Base-by-base conservation (phyloP, 139 green algal genomes). In the Coelastrella sp. region DNA sequence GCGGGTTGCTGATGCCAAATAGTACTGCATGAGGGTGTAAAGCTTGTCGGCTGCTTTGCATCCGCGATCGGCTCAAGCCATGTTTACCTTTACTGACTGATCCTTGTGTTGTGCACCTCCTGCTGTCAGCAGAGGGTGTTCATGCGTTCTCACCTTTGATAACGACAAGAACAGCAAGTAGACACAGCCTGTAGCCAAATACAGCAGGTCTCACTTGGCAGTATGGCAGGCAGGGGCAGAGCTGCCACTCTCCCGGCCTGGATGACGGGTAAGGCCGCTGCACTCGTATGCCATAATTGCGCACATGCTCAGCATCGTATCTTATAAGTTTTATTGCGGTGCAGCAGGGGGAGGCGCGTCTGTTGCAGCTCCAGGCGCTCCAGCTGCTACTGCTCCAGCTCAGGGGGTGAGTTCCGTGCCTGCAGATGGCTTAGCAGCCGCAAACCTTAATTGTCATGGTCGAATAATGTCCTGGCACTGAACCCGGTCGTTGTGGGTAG, bases 201-300 rank as follows among this genome's bases (percentile, higher is more conserved):
- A 14, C 11, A 11, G 16, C 64, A 20, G 64, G 64, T 71, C 64
- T n/a, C 71, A 23, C 10, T 61, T 66, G 77, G 10, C 73, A 83
- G 7, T 0, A 94, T 94, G 92, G 82, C 92, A 87, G 93, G 32
- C 85, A 73, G 93, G 5, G 93, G 93, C 23, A 66, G 93, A 17
- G 92, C 85, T 23, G 89, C 91, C 57, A 95, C 93, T 23, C 83
- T 95, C 20, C 93, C 93, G 7, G 93, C 93, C 19, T 95, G 93
- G 93, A 95, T 95, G 93, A 95, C 92, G n/a, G 89, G 88, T 93
- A 23, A 14, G 58, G 32, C 19, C 14, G 14, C 82, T 65, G 64
- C 61, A 47, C 23, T 22, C 23, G 22, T 32, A 58, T 88, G 32
- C 57, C 58, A 32, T 66, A 71, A 19, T 20, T 17, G 20, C 73